Conservation (phyloP, 768 basidiomycete species). For the Clathrus columnatus region DNA sequence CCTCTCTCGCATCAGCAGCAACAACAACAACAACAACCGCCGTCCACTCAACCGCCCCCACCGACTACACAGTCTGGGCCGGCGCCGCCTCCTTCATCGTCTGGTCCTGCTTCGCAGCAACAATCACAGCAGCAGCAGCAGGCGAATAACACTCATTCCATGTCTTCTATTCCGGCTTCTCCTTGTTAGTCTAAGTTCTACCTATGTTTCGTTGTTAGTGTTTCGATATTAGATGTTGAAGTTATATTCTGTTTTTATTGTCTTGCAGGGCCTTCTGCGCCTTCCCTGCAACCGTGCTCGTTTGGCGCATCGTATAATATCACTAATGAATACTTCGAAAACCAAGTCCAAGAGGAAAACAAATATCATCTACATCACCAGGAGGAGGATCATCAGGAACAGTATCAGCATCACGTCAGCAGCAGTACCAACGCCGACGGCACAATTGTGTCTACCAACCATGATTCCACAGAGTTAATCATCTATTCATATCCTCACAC, state of each 20-base stretch:
- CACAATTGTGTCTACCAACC: not conserved
- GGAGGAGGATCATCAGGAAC: not conserved
- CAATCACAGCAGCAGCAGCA: conserved; percentile 9
- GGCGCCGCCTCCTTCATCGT: not conserved
- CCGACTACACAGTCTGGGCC: not conserved
- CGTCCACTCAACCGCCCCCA: not conserved
- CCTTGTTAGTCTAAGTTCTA: conserved; percentile 13
- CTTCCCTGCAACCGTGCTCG: conserved; percentile 12
- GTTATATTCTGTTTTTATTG: conserved; percentile 11
- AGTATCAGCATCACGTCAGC: not conserved
- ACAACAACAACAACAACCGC: not conserved
- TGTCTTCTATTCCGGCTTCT: conserved; percentile 12
- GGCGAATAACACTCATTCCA: not conserved
- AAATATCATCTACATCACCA: not conserved
- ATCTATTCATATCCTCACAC: conserved; percentile 10
- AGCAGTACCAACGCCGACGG: not conserved
- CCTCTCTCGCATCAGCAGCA: too few relatives aligned
- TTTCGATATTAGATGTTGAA: conserved; percentile 10
- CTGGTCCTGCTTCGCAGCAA: not conserved
- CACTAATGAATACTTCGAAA: conserved; percentile 9
- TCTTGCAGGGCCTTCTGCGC: conserved; percentile 12
- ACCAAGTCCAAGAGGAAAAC: conserved; percentile 1
- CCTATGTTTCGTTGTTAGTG: conserved; percentile 12
- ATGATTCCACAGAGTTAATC: not conserved
- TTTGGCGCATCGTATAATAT: conserved; percentile 12